These are phyloP conservation scores for Nakazawaea ishiwadae DNA, from an alignment of 805 yeast genomes.

Conservation along the genomic window DNA sequence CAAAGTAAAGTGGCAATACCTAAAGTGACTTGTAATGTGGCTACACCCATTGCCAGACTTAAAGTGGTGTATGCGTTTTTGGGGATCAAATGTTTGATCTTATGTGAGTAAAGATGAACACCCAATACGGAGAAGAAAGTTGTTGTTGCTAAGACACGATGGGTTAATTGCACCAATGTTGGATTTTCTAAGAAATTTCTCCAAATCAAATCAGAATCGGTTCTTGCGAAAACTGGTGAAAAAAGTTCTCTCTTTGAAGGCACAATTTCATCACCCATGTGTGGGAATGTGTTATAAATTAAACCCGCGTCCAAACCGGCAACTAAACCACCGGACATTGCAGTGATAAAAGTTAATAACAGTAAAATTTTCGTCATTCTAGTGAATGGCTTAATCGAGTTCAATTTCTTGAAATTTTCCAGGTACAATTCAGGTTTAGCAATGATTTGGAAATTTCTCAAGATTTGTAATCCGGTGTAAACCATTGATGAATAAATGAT, in stretches of 20 bases:
- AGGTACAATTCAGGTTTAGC: constrained; percentile 58
- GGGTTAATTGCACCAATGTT: constrained; percentile 89
- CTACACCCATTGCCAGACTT: constrained; percentile 77
- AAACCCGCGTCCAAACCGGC: constrained; percentile 98
- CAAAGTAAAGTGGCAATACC: constrained; percentile 86
- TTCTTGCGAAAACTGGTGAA: constrained; percentile 67
- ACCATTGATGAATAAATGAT: constrained; percentile 82
- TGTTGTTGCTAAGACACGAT: constrained; percentile 77
- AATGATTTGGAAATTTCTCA: constrained; percentile 69
- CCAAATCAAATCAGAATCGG: constrained; percentile 75
- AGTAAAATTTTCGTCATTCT: constrained; percentile 51
- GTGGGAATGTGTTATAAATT: constrained; percentile 93
- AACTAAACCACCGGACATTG: constrained; percentile 97
- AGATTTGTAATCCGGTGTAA: constrained; percentile 82
- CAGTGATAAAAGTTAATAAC: constrained; percentile 75
- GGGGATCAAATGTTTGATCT: constrained; percentile 53
- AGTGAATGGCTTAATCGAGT: constrained; percentile 55
- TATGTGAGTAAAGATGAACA: constrained; percentile 63
- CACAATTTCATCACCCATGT: constrained; percentile 82
- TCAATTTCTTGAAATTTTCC: constrained; percentile 50
- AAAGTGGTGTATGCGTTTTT: constrained; percentile 49
- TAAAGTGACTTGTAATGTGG: constrained; percentile 71
- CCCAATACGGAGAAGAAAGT: constrained; percentile 71
- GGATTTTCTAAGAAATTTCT: constrained; percentile 94
- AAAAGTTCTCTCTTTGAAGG: constrained; percentile 79